Conservation (phyloP, 139 green algal genomes). For the Tetraselmis chui region DNA sequence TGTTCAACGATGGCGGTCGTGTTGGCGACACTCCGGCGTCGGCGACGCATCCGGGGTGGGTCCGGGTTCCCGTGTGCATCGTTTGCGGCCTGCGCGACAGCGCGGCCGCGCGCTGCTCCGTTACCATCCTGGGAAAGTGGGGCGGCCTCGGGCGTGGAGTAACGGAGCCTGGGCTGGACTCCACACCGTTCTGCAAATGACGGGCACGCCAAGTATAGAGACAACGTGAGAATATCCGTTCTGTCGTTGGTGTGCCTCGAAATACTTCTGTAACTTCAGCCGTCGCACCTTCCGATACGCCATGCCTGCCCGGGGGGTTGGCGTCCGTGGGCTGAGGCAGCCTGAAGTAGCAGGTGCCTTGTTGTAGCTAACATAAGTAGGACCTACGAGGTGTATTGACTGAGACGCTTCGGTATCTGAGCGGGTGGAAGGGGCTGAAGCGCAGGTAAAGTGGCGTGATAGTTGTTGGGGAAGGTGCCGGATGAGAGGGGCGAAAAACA, state of each 20-base stretch:
- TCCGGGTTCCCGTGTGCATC: neutral
- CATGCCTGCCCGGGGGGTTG: neutral
- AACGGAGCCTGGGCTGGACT: neutral
- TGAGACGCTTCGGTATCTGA: too few species aligned
- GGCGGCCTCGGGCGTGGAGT: neutral
- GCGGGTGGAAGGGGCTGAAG: too few species aligned
- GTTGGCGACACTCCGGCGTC: neutral
- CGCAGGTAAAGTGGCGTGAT: too few species aligned
- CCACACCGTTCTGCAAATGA: neutral
- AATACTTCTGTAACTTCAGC: neutral
- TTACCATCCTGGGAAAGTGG: neutral
- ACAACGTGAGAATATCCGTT: neutral
- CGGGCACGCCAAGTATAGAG: neutral
- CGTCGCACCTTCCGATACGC: neutral
- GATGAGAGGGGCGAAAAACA: too few species aligned
- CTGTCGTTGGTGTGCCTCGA: neutral
- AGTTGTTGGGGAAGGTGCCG: too few species aligned
- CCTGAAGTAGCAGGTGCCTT: too few species aligned
- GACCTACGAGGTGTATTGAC: too few species aligned
- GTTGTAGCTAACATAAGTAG: too few species aligned
- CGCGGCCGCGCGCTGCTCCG: neutral
- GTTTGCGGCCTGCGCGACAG: neutral
- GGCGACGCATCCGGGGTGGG: neutral
- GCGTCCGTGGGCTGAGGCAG: neutral
- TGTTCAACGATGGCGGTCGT: too few species aligned